Percentiles rank a stretch among this genome's conserved stretches.
These are phyloP conservation scores for Coffea eugenioides DNA, from an alignment of 257 asterid species.

Conservation along the genomic window DNA sequence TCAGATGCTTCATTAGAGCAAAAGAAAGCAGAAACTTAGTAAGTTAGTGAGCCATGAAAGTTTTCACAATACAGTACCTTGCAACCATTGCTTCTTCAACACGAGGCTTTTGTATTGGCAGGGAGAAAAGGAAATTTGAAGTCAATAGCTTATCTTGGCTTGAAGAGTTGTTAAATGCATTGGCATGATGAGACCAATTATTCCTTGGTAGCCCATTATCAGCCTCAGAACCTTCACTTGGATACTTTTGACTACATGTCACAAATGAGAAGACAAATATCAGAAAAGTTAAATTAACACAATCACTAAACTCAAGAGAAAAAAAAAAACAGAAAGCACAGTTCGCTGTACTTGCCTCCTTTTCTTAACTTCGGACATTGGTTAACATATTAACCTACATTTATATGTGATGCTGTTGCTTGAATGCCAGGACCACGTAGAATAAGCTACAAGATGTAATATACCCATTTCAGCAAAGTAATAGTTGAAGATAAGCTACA, in stretches of 20 bases:
- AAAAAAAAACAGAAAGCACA: constrained; percentile 8
- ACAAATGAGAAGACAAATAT: constrained; percentile 7
- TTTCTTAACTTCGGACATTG: constrained; percentile 35
- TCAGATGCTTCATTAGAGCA: background rate
- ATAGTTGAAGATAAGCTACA: background rate
- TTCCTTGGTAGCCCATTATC: constrained; percentile 39
- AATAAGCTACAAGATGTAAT: constrained; percentile 1
- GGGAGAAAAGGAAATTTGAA: constrained; percentile 63
- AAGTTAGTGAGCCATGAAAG: background rate
- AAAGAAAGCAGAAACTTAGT: background rate
- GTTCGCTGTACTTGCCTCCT: constrained; percentile 37
- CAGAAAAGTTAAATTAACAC: background rate
- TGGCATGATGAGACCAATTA: constrained; percentile 75
- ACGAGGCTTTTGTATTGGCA: constrained; percentile 63
- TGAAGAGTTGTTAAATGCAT: constrained; percentile 53
- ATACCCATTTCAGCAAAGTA: constrained; percentile 8
- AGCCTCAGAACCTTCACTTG: constrained; percentile 33
- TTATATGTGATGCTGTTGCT: constrained; percentile 16
- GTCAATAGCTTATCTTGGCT: constrained; percentile 62
- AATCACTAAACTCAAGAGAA: background rate
- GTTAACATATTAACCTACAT: constrained; percentile 25
- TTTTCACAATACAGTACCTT: constrained; percentile 45
- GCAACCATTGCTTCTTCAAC: constrained; percentile 38
- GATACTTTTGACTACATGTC: constrained; percentile 39
- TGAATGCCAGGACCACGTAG: constrained; percentile 23